Conservation (phyloP, 345 rosid genomes). For the Salix caprea region DNA sequence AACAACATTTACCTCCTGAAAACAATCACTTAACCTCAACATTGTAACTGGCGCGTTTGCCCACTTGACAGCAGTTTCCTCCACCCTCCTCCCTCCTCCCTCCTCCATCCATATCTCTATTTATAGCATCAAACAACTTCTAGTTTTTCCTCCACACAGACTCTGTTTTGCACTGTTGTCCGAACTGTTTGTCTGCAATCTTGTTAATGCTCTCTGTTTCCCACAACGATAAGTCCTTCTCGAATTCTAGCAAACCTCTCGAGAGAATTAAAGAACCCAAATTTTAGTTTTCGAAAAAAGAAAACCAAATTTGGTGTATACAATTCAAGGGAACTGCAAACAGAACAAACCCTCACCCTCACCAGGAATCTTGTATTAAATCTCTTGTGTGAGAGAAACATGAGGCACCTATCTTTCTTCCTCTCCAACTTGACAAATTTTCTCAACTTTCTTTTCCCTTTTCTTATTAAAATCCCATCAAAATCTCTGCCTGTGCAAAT, state of each 20-base stretch:
- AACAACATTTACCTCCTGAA: too few relatives aligned
- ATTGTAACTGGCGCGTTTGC: background rate
- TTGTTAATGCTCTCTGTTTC: background rate
- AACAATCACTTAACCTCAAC: background rate
- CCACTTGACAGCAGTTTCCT: background rate
- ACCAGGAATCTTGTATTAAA: background rate
- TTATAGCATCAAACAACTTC: background rate
- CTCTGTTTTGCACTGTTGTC: background rate
- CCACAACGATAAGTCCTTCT: background rate
- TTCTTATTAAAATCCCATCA: conserved; percentile 34
- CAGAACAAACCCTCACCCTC: background rate
- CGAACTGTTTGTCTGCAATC: background rate
- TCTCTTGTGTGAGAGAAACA: background rate
- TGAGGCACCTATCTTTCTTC: conserved; percentile 34
- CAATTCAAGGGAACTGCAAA: background rate
- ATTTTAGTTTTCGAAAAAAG: background rate
- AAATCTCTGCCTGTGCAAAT: conserved; percentile 34
- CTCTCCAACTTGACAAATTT: conserved; percentile 31
- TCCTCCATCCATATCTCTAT: background rate
- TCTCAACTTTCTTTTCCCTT: conserved; percentile 29
- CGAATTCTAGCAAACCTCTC: background rate
- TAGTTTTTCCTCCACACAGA: background rate
- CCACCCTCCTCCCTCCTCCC: background rate
- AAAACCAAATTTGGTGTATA: background rate
- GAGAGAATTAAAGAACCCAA: background rate